These are phyloP conservation scores for Tephrocybe sp. DNA, from an alignment of 768 basidiomycete genomes.

Conservation along the genomic window DNA sequence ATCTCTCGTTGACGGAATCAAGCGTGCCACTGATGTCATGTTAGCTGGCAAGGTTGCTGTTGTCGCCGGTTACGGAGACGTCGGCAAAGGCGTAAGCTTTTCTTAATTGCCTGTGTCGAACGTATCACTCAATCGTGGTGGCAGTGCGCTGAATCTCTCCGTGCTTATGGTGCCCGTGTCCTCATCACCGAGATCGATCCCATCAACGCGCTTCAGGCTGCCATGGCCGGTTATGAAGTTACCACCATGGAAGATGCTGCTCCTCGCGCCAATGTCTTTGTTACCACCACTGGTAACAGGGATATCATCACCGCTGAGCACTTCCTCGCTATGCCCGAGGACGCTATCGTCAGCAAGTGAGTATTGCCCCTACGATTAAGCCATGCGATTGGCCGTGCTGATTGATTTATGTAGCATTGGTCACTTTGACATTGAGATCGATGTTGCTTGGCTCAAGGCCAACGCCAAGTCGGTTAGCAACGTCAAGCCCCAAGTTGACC, in stretches of 20 bases:
- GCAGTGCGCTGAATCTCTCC: constrained; percentile 96
- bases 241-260: constrained; percentile 99
- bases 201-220: constrained; percentile 99
- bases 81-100: constrained; percentile 91
- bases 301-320: constrained; percentile 94
- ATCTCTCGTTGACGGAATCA: constrained; percentile 99
- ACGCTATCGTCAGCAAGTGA: constrained; percentile 97
- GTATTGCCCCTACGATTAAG: constrained; percentile 25
- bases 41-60: constrained; percentile 99
- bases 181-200: constrained; percentile 98
- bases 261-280: constrained; percentile 83
- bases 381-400: not conserved
- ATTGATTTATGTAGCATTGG: constrained; percentile 55
- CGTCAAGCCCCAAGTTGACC: constrained; percentile 99
- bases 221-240: constrained; percentile 99
- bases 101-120: not conserved
- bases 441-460: constrained; percentile 96
- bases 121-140: not conserved
- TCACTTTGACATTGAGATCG: constrained; percentile 88
- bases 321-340: constrained; percentile 93
- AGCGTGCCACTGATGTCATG: constrained; percentile 99
- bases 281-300: constrained; percentile 97
- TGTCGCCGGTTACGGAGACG: constrained; percentile 98
- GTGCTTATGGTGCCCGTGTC: constrained; percentile 96
- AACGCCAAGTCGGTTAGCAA: constrained; percentile 83